phyloP scores from a whole-genome alignment of 331 rosid species.

The Quercus tomentella region DNA sequence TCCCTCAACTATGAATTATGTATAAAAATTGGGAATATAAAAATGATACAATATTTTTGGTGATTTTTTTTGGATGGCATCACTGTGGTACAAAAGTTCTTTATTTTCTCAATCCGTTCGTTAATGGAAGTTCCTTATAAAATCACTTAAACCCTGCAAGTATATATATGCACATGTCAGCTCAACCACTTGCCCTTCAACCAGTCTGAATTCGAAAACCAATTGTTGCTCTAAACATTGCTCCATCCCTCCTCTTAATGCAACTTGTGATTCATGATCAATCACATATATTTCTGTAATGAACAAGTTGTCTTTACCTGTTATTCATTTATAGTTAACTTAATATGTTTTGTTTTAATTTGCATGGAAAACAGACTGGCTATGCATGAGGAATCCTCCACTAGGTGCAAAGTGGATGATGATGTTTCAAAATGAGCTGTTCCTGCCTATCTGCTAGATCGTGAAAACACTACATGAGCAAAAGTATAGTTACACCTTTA shows the following conservation, averaged over 20 bases:
- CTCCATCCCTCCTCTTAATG: neutral
- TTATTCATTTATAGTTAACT: neutral
- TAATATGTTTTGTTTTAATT: neutral
- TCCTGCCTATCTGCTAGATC: conserved; percentile 82
- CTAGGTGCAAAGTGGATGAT: conserved; percentile 79
- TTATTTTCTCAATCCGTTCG: neutral
- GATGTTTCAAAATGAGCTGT: conserved; percentile 76
- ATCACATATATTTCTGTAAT: neutral
- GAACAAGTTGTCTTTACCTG: neutral
- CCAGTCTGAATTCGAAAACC: neutral
- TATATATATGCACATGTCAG: neutral
- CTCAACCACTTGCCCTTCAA: neutral
- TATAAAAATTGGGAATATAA: too few species aligned
- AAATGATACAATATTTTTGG: neutral
- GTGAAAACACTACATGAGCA: conserved; percentile 76
- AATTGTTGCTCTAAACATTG: neutral
- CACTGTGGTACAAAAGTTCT: neutral
- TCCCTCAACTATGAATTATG: too few species aligned
- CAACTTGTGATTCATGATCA: neutral
- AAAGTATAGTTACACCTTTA: conserved; percentile 37
- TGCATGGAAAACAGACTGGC: conserved; percentile 48
- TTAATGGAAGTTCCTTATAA: neutral
- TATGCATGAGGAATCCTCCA: conserved; percentile 85
- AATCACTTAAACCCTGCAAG: neutral
- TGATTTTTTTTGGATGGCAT: neutral